Base-by-base conservation (phyloP, 2,329 filamentous ascomycete species). In the Fusarium pseudograminearum region DNA sequence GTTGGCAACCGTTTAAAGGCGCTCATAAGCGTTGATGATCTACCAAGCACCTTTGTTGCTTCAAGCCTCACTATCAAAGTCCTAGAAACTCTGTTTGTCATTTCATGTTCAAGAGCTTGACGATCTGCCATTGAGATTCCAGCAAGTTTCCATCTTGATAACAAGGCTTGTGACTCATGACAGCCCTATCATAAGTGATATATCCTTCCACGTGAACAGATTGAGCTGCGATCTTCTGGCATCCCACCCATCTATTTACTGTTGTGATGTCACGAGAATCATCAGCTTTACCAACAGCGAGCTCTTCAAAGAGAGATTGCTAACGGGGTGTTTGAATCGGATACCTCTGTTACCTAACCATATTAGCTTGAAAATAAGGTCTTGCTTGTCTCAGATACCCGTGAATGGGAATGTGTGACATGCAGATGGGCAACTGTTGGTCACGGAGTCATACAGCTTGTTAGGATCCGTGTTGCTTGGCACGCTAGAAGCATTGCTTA, bases 1-100 rank as follows among this genome's bases (percentile, higher is more conserved):
- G 68, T 58, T 42, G 58, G 15, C 65, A 77, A 65, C 76, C 76
- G 75, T 65, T n/a, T 58, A 44, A 36, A 72, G 67, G 54, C 67
- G 61, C 51, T 30, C 26, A 4, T 33, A 34, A 61, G 55, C 36
- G 22, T 44, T 45, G 33, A 22, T 53, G 36, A 51, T 61, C 44
- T 48, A 48, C 38, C 14, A 59, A 56, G 46, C 61, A 56, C 58
- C 55, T 30, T 58, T 54, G 42, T 54, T 20, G 34, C 20, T 30
- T 41, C 67, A 55, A 70, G 62, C 63, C 67, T 70, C 54, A 53
- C 34, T 56, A 41, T 67, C 45, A 60, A 58, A 70, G 62, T 64
- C 62, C 67, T 59, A 51, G 36, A 33, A 33, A 57, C 45, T 34
- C 14, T 53, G 28, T 16, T 26, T 47, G 53, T 67, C 52, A 65